Base-by-base conservation (phyloP, 2,329 filamentous ascomycete genomes). In the Sporothrix brunneoviolacea region DNA sequence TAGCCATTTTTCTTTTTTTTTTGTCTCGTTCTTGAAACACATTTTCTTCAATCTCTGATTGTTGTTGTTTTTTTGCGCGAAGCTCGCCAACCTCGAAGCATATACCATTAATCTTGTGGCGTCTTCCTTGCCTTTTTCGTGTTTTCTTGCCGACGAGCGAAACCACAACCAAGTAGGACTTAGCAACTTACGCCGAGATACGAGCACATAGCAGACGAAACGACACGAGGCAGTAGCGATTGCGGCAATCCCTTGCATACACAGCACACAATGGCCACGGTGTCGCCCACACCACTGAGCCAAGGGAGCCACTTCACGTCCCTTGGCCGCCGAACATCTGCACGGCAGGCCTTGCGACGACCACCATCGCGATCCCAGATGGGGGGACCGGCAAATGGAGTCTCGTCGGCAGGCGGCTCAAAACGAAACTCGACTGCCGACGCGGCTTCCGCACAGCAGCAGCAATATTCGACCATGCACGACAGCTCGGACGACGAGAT, bases 401-500 rank as follows among this genome's bases (percentile, higher is more conserved):
- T 9, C 15, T 33, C 56, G 2, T 35, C 55, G 48, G 58, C 41
- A 2, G 36, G 55, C 43, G 54, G 45, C 2, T 50, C 54, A 4
- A 56, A 56, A 22, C 39, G 54, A 3, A 52, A 16, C 44, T 53
- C 53, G 13, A 32, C 45, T 7, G 35, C 42, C 2, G 36, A 43
- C 3, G 40, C 42, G 1, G 36, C 24, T 19, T 13, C 24, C 32
- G 22, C 61, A 51, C 68, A 72, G 45, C 66, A 73, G 49, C 72
- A 73, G 52, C 71, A 73, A 42, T 75, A 70, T 56, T 68, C 65
- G n/a, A 61, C 72, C 1, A 65, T 83, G 58, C 84, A 88, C 60
- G 91, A 95, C 64, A 95, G 88, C 72, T 95, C 91, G 21, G 91
- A 96, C 68, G 91, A 96, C 62, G 91, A 96, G 68, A 88, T 94